phyloP scores from a whole-genome alignment of 306 rosid species.

The apple (Malus domestica) region DNA sequence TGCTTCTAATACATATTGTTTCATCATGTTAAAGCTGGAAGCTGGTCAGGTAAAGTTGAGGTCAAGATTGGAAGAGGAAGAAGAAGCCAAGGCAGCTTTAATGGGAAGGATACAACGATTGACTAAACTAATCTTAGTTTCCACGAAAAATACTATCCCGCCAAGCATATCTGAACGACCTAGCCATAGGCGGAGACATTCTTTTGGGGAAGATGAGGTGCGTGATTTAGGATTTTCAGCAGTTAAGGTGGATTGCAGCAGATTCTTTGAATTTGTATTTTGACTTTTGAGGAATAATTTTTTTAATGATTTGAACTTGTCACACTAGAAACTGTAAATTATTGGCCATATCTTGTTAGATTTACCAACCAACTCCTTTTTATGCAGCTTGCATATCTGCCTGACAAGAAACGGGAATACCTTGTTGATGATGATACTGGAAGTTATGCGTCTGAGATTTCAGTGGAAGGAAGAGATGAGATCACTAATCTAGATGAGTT shows the following conservation, averaged over 20 bases:
- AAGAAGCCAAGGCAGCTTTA: slow-evolving; percentile 84
- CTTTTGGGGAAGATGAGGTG: slow-evolving; percentile 94
- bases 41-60: slow-evolving; percentile 77
- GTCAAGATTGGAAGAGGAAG: slow-evolving; percentile 88
- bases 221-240: slow-evolving; percentile 12
- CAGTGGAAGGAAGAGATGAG: slow-evolving; percentile 54
- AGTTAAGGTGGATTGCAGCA: slow-evolving; percentile 1
- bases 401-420: slow-evolving; percentile 67
- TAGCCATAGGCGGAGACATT: slow-evolving; percentile 66
- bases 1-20: slow-evolving; percentile 20
- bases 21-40: slow-evolving; percentile 59
- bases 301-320: no score
- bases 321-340: background rate
- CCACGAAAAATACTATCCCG: slow-evolving; percentile 61
- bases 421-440: slow-evolving; percentile 55
- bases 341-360: background rate
- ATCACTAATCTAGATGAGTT: slow-evolving; percentile 56
- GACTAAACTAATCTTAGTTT: slow-evolving; percentile 78
- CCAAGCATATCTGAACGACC: slow-evolving; percentile 53
- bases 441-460: slow-evolving; percentile 54
- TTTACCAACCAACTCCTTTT: slow-evolving; percentile 14
- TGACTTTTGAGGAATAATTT: background rate
- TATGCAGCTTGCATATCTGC: slow-evolving; percentile 79
- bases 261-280: slow-evolving; percentile 4
- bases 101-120: slow-evolving; percentile 86